Evolutionary conservation across 345 rosid genomes (phyloP), one percentile per base, ranked within the genome.

Genomic region (Rhizophora mangle): DNA sequence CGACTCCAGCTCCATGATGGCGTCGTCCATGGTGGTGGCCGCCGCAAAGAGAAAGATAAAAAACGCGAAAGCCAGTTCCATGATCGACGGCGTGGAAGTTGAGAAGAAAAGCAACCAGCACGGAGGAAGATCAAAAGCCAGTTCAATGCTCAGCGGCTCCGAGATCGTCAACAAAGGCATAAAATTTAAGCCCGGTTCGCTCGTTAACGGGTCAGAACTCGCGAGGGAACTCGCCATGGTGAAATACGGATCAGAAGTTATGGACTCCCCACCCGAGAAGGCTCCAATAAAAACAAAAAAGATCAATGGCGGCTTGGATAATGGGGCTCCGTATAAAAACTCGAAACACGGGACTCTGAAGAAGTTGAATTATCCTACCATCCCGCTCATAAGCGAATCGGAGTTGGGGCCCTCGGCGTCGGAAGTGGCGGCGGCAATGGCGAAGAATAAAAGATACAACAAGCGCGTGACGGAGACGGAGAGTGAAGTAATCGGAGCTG

Each of bases 341-440:
- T 73, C 21, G 70, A 64, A 76, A 60, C 59, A 71, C 43, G 84
- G 79, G 20, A 70, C 78, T 19, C 82, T 80, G 53, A 74, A 74
- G 63, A 70, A 69, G 5, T 72, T 2, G 30, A 84, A 77, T 47
- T 27, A 61, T 15, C 81, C 72, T 5, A 80, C 78, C n/a, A 20
- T 72, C 29, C 74, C 68, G 20, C 8, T 76, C 8, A 68, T 85
- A 65, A 88, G 93, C 0, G 88, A 87, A 51, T 88, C 97, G 0
- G 96, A 95, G 30, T 58, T 92, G 65, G 99, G 99, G 9, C 99
- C 99, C 0, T 92, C 99, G 1, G 85, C 96, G 0, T 95, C 99
- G 2, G 99, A 89, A 75, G 92, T 95, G 69, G 96, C 95, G 7
- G 85, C 87, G 3, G 84, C 65, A 1, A 62, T 88, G 73, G 85